Percentiles rank a stretch among this genome's conserved stretches.
Conservation (phyloP, 1,284 basidiomycete species). For the Irpex sp. region DNA sequence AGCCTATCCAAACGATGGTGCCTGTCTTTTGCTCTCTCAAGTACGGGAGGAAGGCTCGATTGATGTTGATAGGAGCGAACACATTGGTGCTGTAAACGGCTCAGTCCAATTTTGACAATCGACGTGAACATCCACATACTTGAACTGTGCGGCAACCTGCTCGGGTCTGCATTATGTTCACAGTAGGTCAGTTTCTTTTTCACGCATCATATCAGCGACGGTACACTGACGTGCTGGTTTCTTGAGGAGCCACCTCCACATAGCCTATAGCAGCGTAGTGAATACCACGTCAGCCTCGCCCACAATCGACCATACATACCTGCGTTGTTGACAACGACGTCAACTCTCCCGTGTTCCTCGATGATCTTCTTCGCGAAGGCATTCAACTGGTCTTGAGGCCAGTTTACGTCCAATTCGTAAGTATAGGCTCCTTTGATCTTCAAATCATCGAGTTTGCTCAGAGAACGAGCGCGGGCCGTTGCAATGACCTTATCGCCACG, state of each 20-base stretch:
- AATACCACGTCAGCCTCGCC: background rate
- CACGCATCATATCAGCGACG: background rate
- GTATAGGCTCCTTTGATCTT: conserved; percentile 23
- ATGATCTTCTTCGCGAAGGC: conserved; percentile 34
- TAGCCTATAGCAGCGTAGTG: conserved; percentile 11
- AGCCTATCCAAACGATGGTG: conserved; percentile 34
- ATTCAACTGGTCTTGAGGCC: conserved; percentile 26
- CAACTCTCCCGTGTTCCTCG: conserved; percentile 33
- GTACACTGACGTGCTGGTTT: conserved; percentile 16
- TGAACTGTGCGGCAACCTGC: conserved; percentile 29
- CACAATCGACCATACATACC: conserved; percentile 21
- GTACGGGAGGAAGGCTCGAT: conserved; percentile 35
- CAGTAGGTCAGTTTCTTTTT: background rate
- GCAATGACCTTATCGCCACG: conserved; percentile 23
- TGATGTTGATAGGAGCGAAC: conserved; percentile 36
- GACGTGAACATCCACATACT: conserved; percentile 17
- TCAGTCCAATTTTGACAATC: background rate
- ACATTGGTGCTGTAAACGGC: conserved; percentile 29
- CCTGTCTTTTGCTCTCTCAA: conserved; percentile 32
- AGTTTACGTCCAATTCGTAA: conserved; percentile 30
- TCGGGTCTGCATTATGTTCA: conserved; percentile 20
- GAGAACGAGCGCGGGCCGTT: conserved; percentile 23
- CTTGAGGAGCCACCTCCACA: conserved; percentile 12
- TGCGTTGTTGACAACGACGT: conserved; percentile 49
- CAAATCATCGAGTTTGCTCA: conserved; percentile 24